Evolutionary conservation across 1,139 yeast species (phyloP).

Genomic region (Sugiyamaella pinicola): DNA sequence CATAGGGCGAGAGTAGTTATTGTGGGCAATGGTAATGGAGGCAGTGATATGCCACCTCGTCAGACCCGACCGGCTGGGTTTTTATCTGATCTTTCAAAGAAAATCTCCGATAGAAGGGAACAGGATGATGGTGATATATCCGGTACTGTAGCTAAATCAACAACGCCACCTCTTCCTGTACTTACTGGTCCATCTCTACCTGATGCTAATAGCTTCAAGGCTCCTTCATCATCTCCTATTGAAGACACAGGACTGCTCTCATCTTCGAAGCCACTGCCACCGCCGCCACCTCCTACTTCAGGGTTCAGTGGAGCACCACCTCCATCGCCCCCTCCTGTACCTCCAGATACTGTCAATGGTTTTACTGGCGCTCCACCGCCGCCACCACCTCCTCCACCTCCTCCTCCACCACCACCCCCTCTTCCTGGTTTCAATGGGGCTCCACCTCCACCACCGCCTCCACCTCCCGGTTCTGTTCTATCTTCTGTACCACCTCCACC

Average conservation of each 20-base stretch:
- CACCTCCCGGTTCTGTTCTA: conserved; percentile 39
- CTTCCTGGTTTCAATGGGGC: conserved; percentile 36
- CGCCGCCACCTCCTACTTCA: conserved; percentile 40
- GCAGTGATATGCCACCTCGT: conserved; percentile 18
- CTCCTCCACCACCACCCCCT: conserved; percentile 35
- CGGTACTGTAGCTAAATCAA: conserved; percentile 10
- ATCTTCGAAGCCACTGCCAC: conserved; percentile 39
- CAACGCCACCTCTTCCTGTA: conserved; percentile 20
- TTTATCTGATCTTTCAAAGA: conserved; percentile 21
- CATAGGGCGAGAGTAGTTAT: conserved; percentile 33
- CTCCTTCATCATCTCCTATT: conserved; percentile 41
- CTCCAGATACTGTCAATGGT: conserved; percentile 20
- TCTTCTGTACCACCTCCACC: conserved; percentile 39
- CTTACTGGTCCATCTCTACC: conserved; percentile 11
- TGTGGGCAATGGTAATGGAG: conserved; percentile 26
- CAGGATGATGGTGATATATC: too few relatives aligned
- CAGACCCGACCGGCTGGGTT: conserved; percentile 20
- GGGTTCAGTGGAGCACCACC: conserved; percentile 19
- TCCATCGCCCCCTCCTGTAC: conserved; percentile 42
- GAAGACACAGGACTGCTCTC: conserved; percentile 26
- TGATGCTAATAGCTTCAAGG: conserved; percentile 19
- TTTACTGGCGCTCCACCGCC: conserved; percentile 25
- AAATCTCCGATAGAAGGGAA: conserved; percentile 15
- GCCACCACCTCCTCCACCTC: conserved; percentile 32
- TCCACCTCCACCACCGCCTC: conserved; percentile 37